Base-by-base conservation (phyloP, 1,139 yeast species). In the Candida sanyaensis region DNA sequence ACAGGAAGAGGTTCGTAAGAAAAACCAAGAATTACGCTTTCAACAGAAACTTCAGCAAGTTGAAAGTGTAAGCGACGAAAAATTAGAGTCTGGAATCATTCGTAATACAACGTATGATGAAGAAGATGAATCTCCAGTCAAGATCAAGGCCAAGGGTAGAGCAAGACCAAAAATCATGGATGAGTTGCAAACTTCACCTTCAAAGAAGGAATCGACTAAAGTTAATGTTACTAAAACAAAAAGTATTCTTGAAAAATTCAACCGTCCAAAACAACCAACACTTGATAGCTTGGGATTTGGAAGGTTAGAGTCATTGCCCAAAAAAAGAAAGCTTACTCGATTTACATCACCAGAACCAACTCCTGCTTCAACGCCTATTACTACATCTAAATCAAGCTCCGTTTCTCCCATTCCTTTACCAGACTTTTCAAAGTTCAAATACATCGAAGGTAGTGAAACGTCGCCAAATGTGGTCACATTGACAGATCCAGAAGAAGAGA, bases 181-280 rank as follows among this genome's bases (percentile, higher is more conserved):
- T 47, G 54, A 45, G 11, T 28, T 54, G 45, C 54, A 45, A 9
- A 33, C 41, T 28, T 57, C 66, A 2, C 66, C 67, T 4, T 46
- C 49, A 2, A 56, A 58, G 30, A 50, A 57, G 3, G 56, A 46
- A 41, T 75, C 83, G 2, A 81, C 88, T 4, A 84, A 83, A 59
- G 86, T 84, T 12, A 75, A 77, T 29, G 64, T 82, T 40, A 80
- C 74, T 55, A 83, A 82, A 23, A 78, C 74, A 47, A 68, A 72
- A 39, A 78, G 87, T 1, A 83, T 83, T 50, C 71, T 77, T 48
- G 80, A 79, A 51, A 79, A 78, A 58, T 80, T 79, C 55, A 69
- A 70, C 21, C 21, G 21, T 50, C 63, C 63, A 32, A 67, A 65
- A 28, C 71, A 64, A 48, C 59, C 54, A 47, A 59, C 64, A 9